Base-by-base conservation (phyloP, 495 filamentous ascomycete species). In the Pyrenopolyporus hunteri region DNA sequence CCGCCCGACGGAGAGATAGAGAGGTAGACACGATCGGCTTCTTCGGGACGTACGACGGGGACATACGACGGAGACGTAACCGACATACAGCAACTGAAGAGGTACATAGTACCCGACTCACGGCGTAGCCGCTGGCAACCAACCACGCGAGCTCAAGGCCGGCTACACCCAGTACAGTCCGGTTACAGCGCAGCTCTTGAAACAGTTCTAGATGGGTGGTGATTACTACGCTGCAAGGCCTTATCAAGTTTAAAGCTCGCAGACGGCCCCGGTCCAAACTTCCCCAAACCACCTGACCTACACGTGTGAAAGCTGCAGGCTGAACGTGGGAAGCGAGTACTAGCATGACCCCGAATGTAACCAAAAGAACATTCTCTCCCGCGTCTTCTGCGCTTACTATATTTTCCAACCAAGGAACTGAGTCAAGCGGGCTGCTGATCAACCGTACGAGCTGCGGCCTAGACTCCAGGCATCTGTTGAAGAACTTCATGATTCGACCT, bases 171-270 rank as follows among this genome's bases (percentile, higher is more conserved):
- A 42, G 26, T 20, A 26, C 39, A 47, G 33, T 47, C 45, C 42
- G 26, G 63, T 66, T 60, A 20, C 57, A 66, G 39, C 60, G 63
- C 63, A 66, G 57, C 5, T 56, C 50, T 23, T 66, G 63, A 66
- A 66, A 66, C 63, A 36, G 44, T 42, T 37, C 57, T 60, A 47
- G 46, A 53, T 52, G 63, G 63, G 56, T 66, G 57, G 57, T 42
- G 63, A 66, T 66, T 66, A 66, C 63, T 66, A 66, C 63, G 43
- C 63, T 66, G 63, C 63, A 66, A 66, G 57, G 63, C 55, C 63
- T 51, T 60, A 50, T 37, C 56, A 59, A 44, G 44, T 51, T 43
- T 55, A 59, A 44, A 66, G 63, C 63, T 19, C 43, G 54, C 63
- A 66, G 50, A 52, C 39, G 32, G 58, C 63, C 63, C 63, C 63